These are phyloP conservation scores for Chrysanthemum lavandulifolium DNA, from an alignment of 129 eudicot genomes.

Conservation along the genomic window DNA sequence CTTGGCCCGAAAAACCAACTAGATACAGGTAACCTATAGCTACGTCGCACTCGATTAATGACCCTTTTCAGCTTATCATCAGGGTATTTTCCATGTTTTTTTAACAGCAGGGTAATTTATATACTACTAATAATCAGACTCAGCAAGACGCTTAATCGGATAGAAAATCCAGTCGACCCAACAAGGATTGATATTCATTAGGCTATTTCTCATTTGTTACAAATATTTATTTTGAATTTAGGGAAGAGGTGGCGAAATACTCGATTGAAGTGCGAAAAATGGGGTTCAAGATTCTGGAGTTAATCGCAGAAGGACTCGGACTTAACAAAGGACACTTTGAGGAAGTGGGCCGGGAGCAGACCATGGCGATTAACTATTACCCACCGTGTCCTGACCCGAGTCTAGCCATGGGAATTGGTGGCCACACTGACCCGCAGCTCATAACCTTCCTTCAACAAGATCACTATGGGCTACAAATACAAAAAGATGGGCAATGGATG, in stretches of 20 bases:
- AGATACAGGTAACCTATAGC: constrained; percentile 24
- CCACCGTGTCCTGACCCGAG: constrained; percentile 53
- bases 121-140: too few species aligned
- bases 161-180: background rate
- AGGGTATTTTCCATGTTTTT: too few species aligned
- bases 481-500: constrained; percentile 45
- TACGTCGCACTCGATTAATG: background rate
- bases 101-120: too few species aligned
- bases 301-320: constrained; percentile 46
- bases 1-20: constrained; percentile 46
- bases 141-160: background rate
- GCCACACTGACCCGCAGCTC: constrained; percentile 47
- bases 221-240: background rate
- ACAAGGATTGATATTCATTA: background rate
- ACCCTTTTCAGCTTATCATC: too few species aligned
- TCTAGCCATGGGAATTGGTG: constrained; percentile 37
- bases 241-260: constrained; percentile 40
- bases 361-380: constrained; percentile 35
- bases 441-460: constrained; percentile 44
- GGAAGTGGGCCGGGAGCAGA: constrained; percentile 21
- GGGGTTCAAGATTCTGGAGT: constrained; percentile 39
- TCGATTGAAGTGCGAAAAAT: constrained; percentile 30
- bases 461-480: constrained; percentile 44
- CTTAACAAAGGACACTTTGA: constrained; percentile 29
- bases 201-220: background rate